These are phyloP conservation scores for Salicornia ramosissima DNA, from an alignment of 148 eudicot genomes.

Conservation along the genomic window DNA sequence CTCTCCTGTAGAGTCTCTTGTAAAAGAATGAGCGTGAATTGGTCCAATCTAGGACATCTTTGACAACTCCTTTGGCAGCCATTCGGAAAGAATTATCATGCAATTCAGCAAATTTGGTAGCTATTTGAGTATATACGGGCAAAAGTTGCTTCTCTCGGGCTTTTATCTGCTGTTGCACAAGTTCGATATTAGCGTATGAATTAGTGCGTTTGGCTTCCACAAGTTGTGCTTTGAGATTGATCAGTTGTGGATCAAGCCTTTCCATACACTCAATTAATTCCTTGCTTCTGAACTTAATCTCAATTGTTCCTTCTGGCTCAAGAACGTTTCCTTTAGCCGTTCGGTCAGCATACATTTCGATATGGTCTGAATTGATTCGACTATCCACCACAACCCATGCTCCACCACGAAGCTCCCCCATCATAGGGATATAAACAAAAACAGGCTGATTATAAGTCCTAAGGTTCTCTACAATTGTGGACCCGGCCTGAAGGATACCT, in stretches of 20 bases:
- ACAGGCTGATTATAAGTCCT: slow-evolving; percentile 88
- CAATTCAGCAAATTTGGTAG: slow-evolving; percentile 89
- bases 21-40: slow-evolving; percentile 68
- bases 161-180: slow-evolving; percentile 55
- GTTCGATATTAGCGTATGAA: slow-evolving; percentile 33
- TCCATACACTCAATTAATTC: slow-evolving; percentile 86
- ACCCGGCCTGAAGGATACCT: slow-evolving; percentile 98
- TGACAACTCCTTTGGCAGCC: slow-evolving; percentile 88
- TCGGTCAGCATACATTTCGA: slow-evolving; percentile 93
- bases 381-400: slow-evolving; percentile 99
- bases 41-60: slow-evolving; percentile 71
- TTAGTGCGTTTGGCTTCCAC: slow-evolving; percentile 43
- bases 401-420: slow-evolving; percentile 98
- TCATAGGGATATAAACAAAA: slow-evolving; percentile 85
- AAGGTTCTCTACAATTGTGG: slow-evolving; percentile 93
- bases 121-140: slow-evolving; percentile 90
- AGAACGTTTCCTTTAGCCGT: slow-evolving; percentile 96
- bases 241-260: slow-evolving; percentile 69
- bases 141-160: slow-evolving; percentile 82
- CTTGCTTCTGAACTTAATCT: slow-evolving; percentile 77
- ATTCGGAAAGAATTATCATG: slow-evolving; percentile 91
- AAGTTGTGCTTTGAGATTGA: slow-evolving; percentile 55
- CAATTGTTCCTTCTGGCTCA: slow-evolving; percentile 96
- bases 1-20: slow-evolving; percentile 66
- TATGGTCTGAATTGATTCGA: slow-evolving; percentile 80